Percentiles rank a stretch among this genome's conserved stretches.
These are phyloP conservation scores for Candida patagonica DNA, from an alignment of 805 yeast genomes.

Conservation along the genomic window DNA sequence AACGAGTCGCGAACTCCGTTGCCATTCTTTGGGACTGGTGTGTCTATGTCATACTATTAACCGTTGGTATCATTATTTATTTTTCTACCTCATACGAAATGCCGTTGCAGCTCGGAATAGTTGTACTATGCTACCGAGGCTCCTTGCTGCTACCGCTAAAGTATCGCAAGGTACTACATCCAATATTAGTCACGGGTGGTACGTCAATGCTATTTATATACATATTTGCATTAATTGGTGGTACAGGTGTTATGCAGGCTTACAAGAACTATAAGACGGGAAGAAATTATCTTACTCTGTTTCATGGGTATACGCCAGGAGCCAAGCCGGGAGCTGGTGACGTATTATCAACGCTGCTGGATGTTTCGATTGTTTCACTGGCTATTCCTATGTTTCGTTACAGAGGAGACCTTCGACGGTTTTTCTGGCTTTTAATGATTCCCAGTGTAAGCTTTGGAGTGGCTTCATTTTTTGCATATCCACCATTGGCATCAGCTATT, in stretches of 20 bases:
- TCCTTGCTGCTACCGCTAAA: slow-evolving; percentile 40
- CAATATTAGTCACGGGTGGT: slow-evolving; percentile 59
- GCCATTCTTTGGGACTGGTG: slow-evolving; percentile 47
- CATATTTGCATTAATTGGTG: slow-evolving; percentile 47
- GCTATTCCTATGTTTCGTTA: slow-evolving; percentile 73
- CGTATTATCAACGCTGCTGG: slow-evolving; percentile 60
- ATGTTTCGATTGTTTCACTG: slow-evolving; percentile 64
- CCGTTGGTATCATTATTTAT: slow-evolving; percentile 53
- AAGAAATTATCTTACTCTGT: slow-evolving; percentile 50
- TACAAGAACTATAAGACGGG: slow-evolving; percentile 59
- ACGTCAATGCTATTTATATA: slow-evolving; percentile 54
- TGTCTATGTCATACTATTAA: slow-evolving; percentile 37
- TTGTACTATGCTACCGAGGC: slow-evolving; percentile 46
- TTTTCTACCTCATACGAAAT: slow-evolving; percentile 47
- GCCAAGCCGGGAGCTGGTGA: slow-evolving; percentile 79
- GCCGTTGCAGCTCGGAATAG: slow-evolving; percentile 53
- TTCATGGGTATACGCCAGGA: slow-evolving; percentile 28
- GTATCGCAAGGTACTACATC: slow-evolving; percentile 51
- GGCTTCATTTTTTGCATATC: slow-evolving; percentile 58
- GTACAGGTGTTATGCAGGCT: slow-evolving; percentile 34
- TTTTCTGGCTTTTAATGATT: slow-evolving; percentile 49
- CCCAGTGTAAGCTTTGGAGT: slow-evolving; percentile 50
- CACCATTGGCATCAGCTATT: slow-evolving; percentile 53
- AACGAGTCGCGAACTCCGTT: slow-evolving; percentile 13
- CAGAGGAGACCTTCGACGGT: slow-evolving; percentile 50